A percentile compares a stretch with the other conserved stretches of the same genome.
These are phyloP conservation scores for Aspergillus clavatus DNA, from an alignment of 2,329 filamentous ascomycete species.

Conservation along the genomic window DNA sequence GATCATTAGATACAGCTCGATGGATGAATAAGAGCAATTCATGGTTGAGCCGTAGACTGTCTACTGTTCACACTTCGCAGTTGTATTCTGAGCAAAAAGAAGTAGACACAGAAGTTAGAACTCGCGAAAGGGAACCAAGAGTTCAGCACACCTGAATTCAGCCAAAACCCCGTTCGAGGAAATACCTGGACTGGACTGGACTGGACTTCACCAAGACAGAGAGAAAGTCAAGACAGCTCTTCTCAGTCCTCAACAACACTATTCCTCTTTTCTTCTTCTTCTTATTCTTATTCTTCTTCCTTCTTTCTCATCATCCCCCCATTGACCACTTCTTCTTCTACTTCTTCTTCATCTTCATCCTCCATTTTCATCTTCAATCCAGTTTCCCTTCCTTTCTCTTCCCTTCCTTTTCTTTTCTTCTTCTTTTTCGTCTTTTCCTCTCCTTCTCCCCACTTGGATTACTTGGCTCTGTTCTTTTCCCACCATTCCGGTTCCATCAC, in stretches of 20 bases:
- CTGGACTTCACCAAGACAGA: too few relatives aligned
- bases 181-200: too few relatives aligned
- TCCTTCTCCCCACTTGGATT: conserved; percentile 16
- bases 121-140: background rate
- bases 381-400: too few relatives aligned
- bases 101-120: too few relatives aligned
- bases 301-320: conserved; percentile 14
- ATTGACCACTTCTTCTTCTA: conserved; percentile 23
- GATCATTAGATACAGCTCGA: background rate
- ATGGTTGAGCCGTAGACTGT: background rate
- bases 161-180: background rate
- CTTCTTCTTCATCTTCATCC: conserved; percentile 15
- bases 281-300: conserved; percentile 11
- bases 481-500: conserved; percentile 20
- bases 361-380: too few relatives aligned
- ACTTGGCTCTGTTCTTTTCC: conserved; percentile 15
- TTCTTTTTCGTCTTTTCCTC: conserved; percentile 13
- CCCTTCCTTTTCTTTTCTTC: conserved; percentile 21
- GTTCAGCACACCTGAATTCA: background rate
- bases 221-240: conserved; percentile 10
- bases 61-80: background rate
- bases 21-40: background rate
- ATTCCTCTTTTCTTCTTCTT: conserved; percentile 15
- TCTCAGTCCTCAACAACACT: conserved; percentile 3
- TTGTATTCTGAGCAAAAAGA: too few relatives aligned